These are phyloP conservation scores for Leptodermis oblonga DNA, from an alignment of 257 asterid species.

Conservation along the genomic window DNA sequence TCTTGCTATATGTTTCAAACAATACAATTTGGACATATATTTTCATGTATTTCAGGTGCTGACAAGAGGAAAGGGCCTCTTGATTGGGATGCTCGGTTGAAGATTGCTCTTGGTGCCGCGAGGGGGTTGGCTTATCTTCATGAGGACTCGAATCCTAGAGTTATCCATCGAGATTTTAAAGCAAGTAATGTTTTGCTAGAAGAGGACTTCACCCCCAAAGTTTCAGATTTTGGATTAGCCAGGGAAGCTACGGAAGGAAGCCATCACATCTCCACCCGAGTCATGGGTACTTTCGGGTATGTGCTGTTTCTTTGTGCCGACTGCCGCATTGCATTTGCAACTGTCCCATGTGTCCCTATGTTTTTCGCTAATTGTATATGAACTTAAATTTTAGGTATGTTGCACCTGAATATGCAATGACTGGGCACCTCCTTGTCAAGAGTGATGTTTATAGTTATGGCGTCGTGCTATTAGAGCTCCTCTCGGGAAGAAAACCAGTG, in stretches of 20 bases:
- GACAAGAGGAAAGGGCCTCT: slow-evolving; percentile 62
- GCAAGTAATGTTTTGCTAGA: slow-evolving; percentile 90
- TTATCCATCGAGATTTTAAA: slow-evolving; percentile 94
- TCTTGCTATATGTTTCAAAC: background rate
- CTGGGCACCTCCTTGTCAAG: slow-evolving; percentile 89
- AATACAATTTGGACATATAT: background rate
- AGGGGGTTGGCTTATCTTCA: slow-evolving; percentile 97
- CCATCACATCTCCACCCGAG: slow-evolving; percentile 90
- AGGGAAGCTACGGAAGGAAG: slow-evolving; percentile 97
- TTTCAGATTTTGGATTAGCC: slow-evolving; percentile 96
- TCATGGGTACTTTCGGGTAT: slow-evolving; percentile 99
- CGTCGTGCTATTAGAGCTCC: slow-evolving; percentile 83
- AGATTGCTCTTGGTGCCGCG: slow-evolving; percentile 97
- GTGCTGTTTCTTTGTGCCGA: slow-evolving; percentile 9
- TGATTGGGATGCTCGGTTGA: slow-evolving; percentile 93
- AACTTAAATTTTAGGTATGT: slow-evolving; percentile 55
- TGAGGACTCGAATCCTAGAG: slow-evolving; percentile 98
- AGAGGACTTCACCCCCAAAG: slow-evolving; percentile 91
- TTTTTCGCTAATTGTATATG: slow-evolving; percentile 5
- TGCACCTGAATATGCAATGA: slow-evolving; percentile 98
- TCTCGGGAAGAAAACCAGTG: slow-evolving; percentile 83
- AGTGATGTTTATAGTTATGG: slow-evolving; percentile 96
- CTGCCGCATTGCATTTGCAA: background rate
- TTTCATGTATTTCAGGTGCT: slow-evolving; percentile 43
- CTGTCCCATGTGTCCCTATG: background rate